Conservation (phyloP, 164 flowering plant genomes). For the Vitis vinifera region ASM3070453v1 NC_081819.1:17865001-17865500, state of each 20-base stretch:
- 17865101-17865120: constrained; percentile 87
- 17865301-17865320: constrained; percentile 91
- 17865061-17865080: constrained; percentile 40
- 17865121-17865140: constrained; percentile 90
- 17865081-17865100: constrained; percentile 98
- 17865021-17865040: neutral
- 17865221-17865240: neutral
- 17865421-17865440: too few species aligned
- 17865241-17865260: constrained; percentile 45
- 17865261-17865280: constrained; percentile 93
- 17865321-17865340: constrained; percentile 92
- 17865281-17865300: constrained; percentile 91
- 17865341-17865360: constrained; percentile 73
- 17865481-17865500: too few species aligned
- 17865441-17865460: constrained; percentile 3
- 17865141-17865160: constrained; percentile 95
- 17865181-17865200: neutral
- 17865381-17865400: constrained; percentile 57
- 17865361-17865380: constrained; percentile 96
- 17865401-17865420: neutral
- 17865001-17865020: neutral
- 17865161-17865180: constrained; percentile 49
- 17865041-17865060: neutral
- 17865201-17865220: neutral
- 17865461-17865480: too few species aligned